phyloP scores from a whole-genome alignment of 2,329 filamentous ascomycete genomes.

The Trichoderma pleuroti region DNA sequence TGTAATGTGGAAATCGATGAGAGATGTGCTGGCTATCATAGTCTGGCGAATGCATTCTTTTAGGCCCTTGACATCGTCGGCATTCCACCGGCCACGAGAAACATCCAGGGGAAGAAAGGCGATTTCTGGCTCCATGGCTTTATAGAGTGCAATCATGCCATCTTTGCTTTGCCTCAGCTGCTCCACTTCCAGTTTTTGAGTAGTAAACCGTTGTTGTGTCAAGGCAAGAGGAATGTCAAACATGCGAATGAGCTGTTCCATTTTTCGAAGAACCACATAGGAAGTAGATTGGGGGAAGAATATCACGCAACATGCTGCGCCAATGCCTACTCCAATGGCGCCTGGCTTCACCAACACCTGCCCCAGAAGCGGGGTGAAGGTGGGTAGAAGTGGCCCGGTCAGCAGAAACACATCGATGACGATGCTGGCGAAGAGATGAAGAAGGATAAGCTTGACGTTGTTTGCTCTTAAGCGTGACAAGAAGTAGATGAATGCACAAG shows the following conservation, averaged over 20 bases:
- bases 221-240: constrained; percentile 33
- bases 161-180: constrained; percentile 29
- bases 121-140: constrained; percentile 37
- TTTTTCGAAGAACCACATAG: constrained; percentile 36
- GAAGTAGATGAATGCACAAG: constrained; percentile 43
- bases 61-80: constrained; percentile 40
- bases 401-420: constrained; percentile 44
- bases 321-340: constrained; percentile 44
- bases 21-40: constrained; percentile 33
- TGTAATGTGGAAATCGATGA: constrained; percentile 43
- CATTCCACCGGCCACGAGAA: constrained; percentile 43
- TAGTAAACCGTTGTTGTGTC: constrained; percentile 27
- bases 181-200: constrained; percentile 25
- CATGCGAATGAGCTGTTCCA: constrained; percentile 32
- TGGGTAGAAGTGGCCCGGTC: constrained; percentile 40
- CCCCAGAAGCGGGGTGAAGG: constrained; percentile 39
- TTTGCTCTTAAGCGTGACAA: constrained; percentile 41
- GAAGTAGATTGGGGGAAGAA: constrained; percentile 51
- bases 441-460: constrained; percentile 43
- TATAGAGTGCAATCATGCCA: constrained; percentile 35
- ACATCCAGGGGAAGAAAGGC: constrained; percentile 46
- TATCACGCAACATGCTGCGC: constrained; percentile 41
- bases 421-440: constrained; percentile 47
- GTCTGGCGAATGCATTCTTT: constrained; percentile 36
- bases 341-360: constrained; percentile 42